Evolutionary conservation across 768 basidiomycete genomes (phyloP).

Genomic region (Podaxis sp.): DNA sequence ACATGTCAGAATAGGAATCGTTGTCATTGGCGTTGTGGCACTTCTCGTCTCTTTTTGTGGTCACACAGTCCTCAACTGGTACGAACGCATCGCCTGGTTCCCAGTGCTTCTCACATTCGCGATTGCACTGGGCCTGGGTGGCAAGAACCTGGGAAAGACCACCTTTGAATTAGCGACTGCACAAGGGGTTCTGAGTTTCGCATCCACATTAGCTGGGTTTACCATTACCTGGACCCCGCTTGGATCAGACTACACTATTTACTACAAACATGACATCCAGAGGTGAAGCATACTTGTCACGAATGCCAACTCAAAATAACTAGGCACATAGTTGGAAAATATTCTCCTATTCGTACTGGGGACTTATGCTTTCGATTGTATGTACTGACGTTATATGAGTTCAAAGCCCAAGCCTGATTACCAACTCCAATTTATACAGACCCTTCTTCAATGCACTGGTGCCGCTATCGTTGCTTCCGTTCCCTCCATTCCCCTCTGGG

Average conservation of each 20-base stretch:
- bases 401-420: background rate
- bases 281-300: constrained; percentile 32
- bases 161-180: constrained; percentile 52
- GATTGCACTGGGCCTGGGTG: constrained; percentile 69
- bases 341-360: constrained; percentile 66
- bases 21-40: constrained; percentile 67
- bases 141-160: constrained; percentile 56
- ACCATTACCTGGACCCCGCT: constrained; percentile 58
- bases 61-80: constrained; percentile 48
- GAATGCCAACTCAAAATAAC: background rate
- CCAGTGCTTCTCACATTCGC: constrained; percentile 73
- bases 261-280: constrained; percentile 54
- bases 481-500: constrained; percentile 56
- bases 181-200: constrained; percentile 55
- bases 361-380: constrained; percentile 58
- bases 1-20: constrained; percentile 65
- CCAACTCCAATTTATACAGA: constrained; percentile 21
- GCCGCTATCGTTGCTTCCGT: constrained; percentile 63
- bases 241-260: constrained; percentile 72
- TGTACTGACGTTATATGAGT: constrained; percentile 3
- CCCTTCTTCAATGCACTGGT: constrained; percentile 45
- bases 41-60: constrained; percentile 64
- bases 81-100: constrained; percentile 73
- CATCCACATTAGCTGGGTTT: constrained; percentile 69
- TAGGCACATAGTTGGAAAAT: constrained; percentile 46